Evolutionary conservation across 345 rosid genomes (phyloP).

Genomic region (Sisymbrium altissimum): DNA sequence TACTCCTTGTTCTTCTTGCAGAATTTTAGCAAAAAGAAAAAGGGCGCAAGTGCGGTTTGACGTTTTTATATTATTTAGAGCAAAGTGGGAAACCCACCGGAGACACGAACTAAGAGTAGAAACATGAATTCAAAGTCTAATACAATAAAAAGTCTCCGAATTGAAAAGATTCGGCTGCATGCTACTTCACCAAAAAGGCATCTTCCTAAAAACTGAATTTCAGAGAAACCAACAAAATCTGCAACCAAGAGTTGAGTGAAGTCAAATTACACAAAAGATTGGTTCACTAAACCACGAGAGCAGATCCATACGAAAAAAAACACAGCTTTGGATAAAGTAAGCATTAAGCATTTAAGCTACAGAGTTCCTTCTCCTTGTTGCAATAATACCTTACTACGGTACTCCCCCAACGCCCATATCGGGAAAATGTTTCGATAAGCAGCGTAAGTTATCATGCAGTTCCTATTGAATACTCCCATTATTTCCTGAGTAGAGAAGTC

Average conservation of each 20-base stretch:
- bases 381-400: conserved; percentile 45
- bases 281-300: background rate
- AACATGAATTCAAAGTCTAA: background rate
- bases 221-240: conserved; percentile 15
- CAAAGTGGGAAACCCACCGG: too few relatives aligned
- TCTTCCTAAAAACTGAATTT: background rate
- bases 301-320: background rate
- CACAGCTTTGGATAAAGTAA: background rate
- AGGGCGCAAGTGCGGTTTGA: too few relatives aligned
- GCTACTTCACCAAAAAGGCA: background rate
- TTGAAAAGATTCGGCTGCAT: background rate
- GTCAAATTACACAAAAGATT: conserved; percentile 1
- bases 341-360: background rate
- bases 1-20: too few relatives aligned
- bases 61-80: too few relatives aligned
- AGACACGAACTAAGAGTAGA: too few relatives aligned
- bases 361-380: conserved; percentile 18
- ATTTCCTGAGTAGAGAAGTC: conserved; percentile 44
- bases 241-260: conserved; percentile 12
- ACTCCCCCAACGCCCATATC: conserved; percentile 71
- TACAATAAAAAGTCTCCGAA: too few relatives aligned
- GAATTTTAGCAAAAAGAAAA: too few relatives aligned
- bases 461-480: conserved; percentile 73
- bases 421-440: conserved; percentile 64
- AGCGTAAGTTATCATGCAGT: conserved; percentile 67